Evolutionary conservation across 345 rosid species (phyloP).

Genomic region (Linum lewisii): DNA sequence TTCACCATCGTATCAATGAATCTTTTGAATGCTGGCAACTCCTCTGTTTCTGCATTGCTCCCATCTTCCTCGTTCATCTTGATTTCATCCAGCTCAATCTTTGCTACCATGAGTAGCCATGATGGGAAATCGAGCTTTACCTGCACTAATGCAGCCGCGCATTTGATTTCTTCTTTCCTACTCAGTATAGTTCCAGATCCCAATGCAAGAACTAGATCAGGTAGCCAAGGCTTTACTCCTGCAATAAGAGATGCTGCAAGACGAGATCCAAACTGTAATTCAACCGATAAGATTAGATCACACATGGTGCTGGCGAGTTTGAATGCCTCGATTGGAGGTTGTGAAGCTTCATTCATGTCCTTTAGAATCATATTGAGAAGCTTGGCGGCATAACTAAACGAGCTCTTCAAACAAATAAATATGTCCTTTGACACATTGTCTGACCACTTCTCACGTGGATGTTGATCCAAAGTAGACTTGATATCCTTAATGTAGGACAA

Average conservation of each 20-base stretch:
- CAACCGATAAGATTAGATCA: constrained; percentile 39
- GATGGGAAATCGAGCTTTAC: constrained; percentile 44
- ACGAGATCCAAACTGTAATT: constrained; percentile 38
- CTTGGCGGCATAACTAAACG: constrained; percentile 63
- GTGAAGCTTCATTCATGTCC: constrained; percentile 34
- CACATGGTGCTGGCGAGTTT: constrained; percentile 52
- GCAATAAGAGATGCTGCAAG: constrained; percentile 44
- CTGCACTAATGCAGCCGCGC: constrained; percentile 24
- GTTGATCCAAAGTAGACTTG: constrained; percentile 31
- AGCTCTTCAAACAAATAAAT: constrained; percentile 54
- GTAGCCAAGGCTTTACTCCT: constrained; percentile 66
- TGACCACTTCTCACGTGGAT: constrained; percentile 29
- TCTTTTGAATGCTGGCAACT: constrained; percentile 36
- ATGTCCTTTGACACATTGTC: constrained; percentile 45
- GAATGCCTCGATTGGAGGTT: constrained; percentile 41
- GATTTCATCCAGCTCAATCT: constrained; percentile 37
- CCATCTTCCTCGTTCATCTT: constrained; percentile 30
- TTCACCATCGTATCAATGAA: constrained; percentile 30
- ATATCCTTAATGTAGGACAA: constrained; percentile 38
- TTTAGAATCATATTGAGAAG: constrained; percentile 48
- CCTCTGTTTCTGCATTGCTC: constrained; percentile 19
- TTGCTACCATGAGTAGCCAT: constrained; percentile 54
- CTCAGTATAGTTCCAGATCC: constrained; percentile 41
- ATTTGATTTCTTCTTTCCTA: constrained; percentile 24
- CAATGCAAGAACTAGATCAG: constrained; percentile 76